phyloP scores from a whole-genome alignment of 2,329 filamentous ascomycete species.

The Aspergillus arachidicola region DNA sequence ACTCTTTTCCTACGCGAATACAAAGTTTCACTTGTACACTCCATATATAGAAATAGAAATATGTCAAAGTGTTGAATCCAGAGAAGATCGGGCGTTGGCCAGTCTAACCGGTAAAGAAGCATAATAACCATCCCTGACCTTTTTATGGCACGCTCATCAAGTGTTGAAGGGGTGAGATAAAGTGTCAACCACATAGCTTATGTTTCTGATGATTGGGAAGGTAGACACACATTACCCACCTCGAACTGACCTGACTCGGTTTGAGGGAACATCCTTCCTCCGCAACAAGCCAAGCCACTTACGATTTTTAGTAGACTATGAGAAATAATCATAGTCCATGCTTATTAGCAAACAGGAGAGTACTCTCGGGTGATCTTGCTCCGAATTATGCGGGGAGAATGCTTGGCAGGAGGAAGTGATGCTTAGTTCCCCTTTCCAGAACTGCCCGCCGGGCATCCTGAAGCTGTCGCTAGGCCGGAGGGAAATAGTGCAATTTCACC shows the following conservation, averaged over 20 bases:
- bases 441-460: neutral
- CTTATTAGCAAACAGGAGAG: neutral
- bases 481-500: neutral
- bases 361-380: neutral
- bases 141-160: too few species aligned
- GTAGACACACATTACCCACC: too few species aligned
- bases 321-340: neutral
- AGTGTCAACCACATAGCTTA: too few species aligned
- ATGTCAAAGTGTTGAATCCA: too few species aligned
- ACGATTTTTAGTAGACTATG: neutral
- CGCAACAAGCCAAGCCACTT: neutral
- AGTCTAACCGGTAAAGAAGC: too few species aligned
- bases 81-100: too few species aligned
- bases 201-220: too few species aligned
- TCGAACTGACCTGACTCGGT: neutral
- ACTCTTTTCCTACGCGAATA: neutral
- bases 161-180: too few species aligned
- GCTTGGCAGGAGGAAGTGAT: neutral
- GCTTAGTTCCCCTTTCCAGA: neutral
- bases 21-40: too few species aligned
- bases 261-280: neutral
- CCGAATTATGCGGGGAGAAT: neutral
- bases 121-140: too few species aligned
- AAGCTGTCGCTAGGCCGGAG: neutral
- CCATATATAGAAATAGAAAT: too few species aligned